Base-by-base conservation (phyloP, 306 rosid genomes). In the Glycine soja region DNA sequence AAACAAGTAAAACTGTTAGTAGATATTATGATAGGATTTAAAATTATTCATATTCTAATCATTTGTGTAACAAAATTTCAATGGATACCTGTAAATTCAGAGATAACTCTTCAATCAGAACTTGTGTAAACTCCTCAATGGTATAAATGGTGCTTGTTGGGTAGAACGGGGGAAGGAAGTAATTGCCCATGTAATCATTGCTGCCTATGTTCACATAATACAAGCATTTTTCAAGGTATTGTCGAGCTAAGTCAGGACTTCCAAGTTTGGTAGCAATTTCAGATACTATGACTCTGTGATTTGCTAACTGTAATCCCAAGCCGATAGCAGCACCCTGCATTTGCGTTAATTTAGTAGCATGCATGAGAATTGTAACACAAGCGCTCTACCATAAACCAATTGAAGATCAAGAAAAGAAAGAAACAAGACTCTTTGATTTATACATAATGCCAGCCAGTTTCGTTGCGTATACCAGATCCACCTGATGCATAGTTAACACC, bases 121-220 rank as follows among this genome's bases (percentile, higher is more conserved):
- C 64, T 7, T 57, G 43, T 30, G 91, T 84, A 81, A 24, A 92
- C 50, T 89, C 79, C 52, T 81, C 56, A 24, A 78, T 74, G 54
- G 19, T 85, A 57, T 81, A 92, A 8, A 30, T 8, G 16, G 0
- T 7, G 40, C 90, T 81, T 19, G 92, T 47, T 7, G 77, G 72
- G 80, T 87, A 90, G 42, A 36, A 42, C 30, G 48, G 30, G 18
- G 95, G 91, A 77, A 61, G 14, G 82, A 78, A 93, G 71, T 89
- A 93, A 70, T 91, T 93, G 80, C 48, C 86, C 14, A 89, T 18
- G 84, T 87, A 93, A 77, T 91, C 97, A 32, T 91, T 91, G 66
- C 38, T 84, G 2, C 97, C 97, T 8, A 91, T 84, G 19, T 51
- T 73, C 18, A 93, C 82, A 19, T 78, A 84, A 75, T 89, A 93